Base-by-base conservation (phyloP, 495 filamentous ascomycete species). In the Bryoglossum gracile region DNA sequence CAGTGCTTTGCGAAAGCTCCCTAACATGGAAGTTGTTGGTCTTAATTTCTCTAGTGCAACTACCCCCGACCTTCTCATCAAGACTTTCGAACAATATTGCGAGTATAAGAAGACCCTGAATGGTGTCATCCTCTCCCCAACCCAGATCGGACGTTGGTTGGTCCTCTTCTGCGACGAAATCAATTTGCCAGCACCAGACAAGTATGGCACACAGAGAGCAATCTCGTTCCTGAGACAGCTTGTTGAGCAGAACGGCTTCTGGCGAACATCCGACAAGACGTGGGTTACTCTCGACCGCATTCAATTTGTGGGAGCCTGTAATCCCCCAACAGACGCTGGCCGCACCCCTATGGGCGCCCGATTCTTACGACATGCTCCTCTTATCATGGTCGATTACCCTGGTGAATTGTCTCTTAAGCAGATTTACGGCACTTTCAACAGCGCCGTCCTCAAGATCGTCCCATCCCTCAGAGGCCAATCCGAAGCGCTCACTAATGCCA, bases 91-190 rank as follows among this genome's bases (percentile, higher is more conserved):
- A 68, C 92, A 99, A 64, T 96, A 99, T 62, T 99, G 92, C 65
- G 92, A 99, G 65, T 99, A 99, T 67, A 87, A 87, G 68, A 97
- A 97, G 75, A 97, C 92, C 13, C 71, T 97, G 19, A 97, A 91
- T 57, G 92, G 92, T 38, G 87, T 97, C 19, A 84, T 95, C 53
- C 84, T 99, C 61, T 95, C 91, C 39, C 92, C 92, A 2, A 92
- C 82, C 37, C 94, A 97, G 60, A 91, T 99, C 61, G 92, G 92
- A 24, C 84, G 94, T 56, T 99, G 92, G 92, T 75, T 99, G 22
- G 92, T 99, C 25, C 75, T 99, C 37, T 99, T 99, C 75, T 99
- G 92, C 62, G 92, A 99, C 60, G 92, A 99, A 65, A 96, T 99
- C 68, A 99, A 99, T 67, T 72, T 99, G 65, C 92, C 92, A n/a